Base-by-base conservation (phyloP, 306 rosid genomes). In the Trifolium repens region DNA sequence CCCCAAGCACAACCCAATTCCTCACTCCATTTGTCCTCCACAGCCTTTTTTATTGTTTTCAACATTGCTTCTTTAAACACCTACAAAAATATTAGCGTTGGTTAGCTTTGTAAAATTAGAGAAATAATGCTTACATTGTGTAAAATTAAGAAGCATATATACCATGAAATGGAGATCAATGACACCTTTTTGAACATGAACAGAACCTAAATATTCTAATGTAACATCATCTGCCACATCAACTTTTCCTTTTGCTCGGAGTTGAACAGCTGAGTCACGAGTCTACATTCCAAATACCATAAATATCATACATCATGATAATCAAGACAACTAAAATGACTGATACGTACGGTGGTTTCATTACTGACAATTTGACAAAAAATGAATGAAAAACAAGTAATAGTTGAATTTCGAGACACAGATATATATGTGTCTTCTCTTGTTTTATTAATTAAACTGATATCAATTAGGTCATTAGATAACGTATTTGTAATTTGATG, bases 11-110 rank as follows among this genome's bases (percentile, higher is more conserved):
- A 47, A 72, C 49, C 9, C 9, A 76, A 37, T 26, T 81, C 85
- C 13, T 54, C 81, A 22, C 59, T 71, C 81, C 85, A 81, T 46
- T 81, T 76, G 5, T 64, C 78, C 7, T 80, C 85, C 37, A 55
- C 54, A 0, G 69, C 85, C 42, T 63, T 80, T 61, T 81, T 76
- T 32, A 81, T 8, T 64, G 85, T 64, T 35, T 49, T 55, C 42
- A 81, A 8, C 8, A 76, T 3, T 5, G 81, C 85, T 76, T 81
- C 81, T 64, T 71, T 81, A 3, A 81, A 59, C 55, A 76, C 84
- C 84, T 81, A 14, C 11, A 50, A 1, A 1, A 39, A 61, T 1
- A 61, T 7, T 27, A 60, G 19, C 3, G 39, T 30, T 58, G 16
- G 64, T 58, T 58, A 58, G 64, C 37, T 32, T 32, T 32, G 35